Evolutionary conservation across 2,329 filamentous ascomycete genomes (phyloP).

Genomic region (Onygena corvina): DNA sequence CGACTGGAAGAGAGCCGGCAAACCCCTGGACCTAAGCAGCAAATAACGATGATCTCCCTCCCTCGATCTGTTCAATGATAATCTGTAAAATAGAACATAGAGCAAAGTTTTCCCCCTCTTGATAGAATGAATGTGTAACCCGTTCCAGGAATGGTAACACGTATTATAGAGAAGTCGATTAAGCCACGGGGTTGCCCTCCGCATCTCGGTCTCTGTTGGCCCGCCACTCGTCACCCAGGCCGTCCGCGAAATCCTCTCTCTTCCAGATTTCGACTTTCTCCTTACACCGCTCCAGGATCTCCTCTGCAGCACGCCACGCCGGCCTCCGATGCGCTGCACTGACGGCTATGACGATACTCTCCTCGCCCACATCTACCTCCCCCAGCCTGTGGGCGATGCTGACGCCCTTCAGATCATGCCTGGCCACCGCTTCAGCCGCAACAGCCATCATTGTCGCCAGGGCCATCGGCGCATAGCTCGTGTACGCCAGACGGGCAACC

Average conservation of each 20-base stretch:
- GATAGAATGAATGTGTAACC: too few species aligned
- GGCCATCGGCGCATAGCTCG: conserved; percentile 32
- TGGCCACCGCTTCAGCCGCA: conserved; percentile 37
- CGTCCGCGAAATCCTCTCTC: conserved; percentile 69
- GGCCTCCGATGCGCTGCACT: conserved; percentile 70
- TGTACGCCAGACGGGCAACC: conserved; percentile 36
- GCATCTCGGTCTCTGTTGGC: conserved; percentile 65
- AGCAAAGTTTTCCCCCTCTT: too few species aligned
- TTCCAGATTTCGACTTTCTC: conserved; percentile 90
- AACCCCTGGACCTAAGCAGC: conserved; percentile 38
- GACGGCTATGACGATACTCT: conserved; percentile 83
- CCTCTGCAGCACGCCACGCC: conserved; percentile 79
- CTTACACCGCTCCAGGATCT: conserved; percentile 79
- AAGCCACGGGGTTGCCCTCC: conserved; percentile 26
- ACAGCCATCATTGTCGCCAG: conserved; percentile 32
- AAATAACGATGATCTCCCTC: not conserved
- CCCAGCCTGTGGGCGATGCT: conserved; percentile 77
- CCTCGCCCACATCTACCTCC: conserved; percentile 75
- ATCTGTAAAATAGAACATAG: too few species aligned
- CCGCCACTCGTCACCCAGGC: conserved; percentile 58
- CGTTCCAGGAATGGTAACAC: too few species aligned
- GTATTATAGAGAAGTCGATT: too few species aligned
- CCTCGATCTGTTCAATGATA: not conserved
- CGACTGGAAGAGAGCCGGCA: conserved; percentile 51
- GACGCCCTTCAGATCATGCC: conserved; percentile 57